Evolutionary conservation across 768 basidiomycete genomes (phyloP).

Genomic region (Trametopsis cervina): DNA sequence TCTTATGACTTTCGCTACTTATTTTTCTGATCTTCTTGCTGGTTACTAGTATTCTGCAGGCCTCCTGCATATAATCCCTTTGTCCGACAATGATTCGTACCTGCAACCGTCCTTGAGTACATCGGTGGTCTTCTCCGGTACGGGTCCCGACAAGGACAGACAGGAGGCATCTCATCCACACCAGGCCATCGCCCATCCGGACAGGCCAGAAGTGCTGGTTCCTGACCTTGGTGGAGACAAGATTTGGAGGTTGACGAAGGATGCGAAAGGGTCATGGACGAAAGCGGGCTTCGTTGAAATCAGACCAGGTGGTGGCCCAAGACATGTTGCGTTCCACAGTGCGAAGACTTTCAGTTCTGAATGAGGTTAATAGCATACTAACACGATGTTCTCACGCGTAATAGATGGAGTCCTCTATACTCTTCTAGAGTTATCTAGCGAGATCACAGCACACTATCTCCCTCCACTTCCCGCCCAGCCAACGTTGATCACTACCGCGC

Average conservation of each 20-base stretch:
- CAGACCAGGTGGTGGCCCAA: constrained; percentile 58
- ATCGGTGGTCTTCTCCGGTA: constrained; percentile 39
- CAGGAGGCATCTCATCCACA: constrained; percentile 77
- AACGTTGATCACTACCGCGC: constrained; percentile 30
- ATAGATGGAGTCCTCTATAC: constrained; percentile 61
- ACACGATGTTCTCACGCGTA: background rate
- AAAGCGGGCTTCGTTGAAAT: constrained; percentile 40
- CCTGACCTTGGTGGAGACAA: constrained; percentile 74
- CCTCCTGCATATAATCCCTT: constrained; percentile 46
- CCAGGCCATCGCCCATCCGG: constrained; percentile 49
- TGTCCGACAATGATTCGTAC: constrained; percentile 42
- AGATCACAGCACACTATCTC: constrained; percentile 48
- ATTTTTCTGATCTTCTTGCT: constrained; percentile 3
- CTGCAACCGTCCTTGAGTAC: constrained; percentile 29
- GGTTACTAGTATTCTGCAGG: constrained; percentile 61
- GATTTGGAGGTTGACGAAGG: constrained; percentile 49
- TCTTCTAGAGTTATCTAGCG: constrained; percentile 57
- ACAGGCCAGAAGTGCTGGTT: constrained; percentile 53
- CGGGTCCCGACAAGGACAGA: constrained; percentile 58
- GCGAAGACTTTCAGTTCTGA: constrained; percentile 17
- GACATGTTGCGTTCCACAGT: constrained; percentile 65
- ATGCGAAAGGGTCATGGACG: constrained; percentile 37
- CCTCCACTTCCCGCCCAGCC: constrained; percentile 35
- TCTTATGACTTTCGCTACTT: too few relatives aligned
- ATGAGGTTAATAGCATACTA: background rate